These are phyloP conservation scores for Rehmannia glutinosa DNA, from an alignment of 257 asterid genomes.

Conservation along the genomic window DNA sequence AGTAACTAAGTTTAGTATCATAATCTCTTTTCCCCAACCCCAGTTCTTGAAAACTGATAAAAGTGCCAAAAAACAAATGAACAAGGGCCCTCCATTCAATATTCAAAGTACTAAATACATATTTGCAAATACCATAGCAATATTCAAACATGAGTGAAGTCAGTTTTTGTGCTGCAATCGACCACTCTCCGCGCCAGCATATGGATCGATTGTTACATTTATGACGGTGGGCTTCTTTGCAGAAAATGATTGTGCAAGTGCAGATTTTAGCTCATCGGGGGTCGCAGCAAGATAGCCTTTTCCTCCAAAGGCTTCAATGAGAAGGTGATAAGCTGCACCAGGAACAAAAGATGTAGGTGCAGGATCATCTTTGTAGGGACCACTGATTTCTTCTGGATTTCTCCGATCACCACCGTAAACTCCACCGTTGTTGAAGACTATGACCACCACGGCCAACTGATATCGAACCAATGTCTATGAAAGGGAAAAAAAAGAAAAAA, in stretches of 20 bases:
- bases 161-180: conserved; percentile 89
- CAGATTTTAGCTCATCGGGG: conserved; percentile 74
- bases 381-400: conserved; percentile 72
- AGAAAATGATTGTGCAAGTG: conserved; percentile 65
- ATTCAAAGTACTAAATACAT: no score
- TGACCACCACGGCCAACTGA: conserved; percentile 84
- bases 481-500: conserved; percentile 8
- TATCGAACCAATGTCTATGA: conserved; percentile 75
- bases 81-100: no score
- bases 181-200: conserved; percentile 92
- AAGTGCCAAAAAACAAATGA: no score
- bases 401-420: conserved; percentile 92
- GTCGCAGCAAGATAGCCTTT: conserved; percentile 79
- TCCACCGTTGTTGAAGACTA: conserved; percentile 90
- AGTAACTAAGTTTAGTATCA: no score
- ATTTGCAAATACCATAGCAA: no score
- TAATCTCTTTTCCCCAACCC: no score
- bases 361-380: conserved; percentile 86
- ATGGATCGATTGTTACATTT: conserved; percentile 79
- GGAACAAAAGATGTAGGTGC: conserved; percentile 97
- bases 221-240: conserved; percentile 75
- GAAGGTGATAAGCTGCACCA: conserved; percentile 71
- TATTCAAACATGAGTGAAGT: no score
- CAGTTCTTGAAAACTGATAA: no score
- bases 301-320: conserved; percentile 83